A percentile compares a stretch with the other conserved stretches of the same genome.
Conservation (phyloP, 345 rosid genomes). For the Viola odorata region DNA sequence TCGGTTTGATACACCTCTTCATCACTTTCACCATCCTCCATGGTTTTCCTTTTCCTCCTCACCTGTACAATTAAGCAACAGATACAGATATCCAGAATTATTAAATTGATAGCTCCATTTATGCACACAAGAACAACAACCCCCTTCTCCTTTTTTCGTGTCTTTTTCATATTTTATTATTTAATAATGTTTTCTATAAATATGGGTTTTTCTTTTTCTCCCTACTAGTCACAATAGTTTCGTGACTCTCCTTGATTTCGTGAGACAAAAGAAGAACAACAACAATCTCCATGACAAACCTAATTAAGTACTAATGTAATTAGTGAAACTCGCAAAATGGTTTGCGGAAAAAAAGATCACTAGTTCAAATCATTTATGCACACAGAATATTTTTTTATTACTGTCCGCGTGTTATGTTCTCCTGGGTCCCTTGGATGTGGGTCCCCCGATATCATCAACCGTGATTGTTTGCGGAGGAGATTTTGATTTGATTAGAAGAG, state of each 20-base stretch:
- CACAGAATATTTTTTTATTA: not conserved
- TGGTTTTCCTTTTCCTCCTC: conserved; percentile 35
- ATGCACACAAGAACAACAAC: conserved; percentile 1
- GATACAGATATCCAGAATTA: too few species aligned
- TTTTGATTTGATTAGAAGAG: too few species aligned
- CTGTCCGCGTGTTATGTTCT: not conserved
- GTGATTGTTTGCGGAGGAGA: too few species aligned
- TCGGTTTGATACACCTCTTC: conserved; percentile 65
- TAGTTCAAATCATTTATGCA: not conserved
- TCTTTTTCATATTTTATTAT: conserved; percentile 19
- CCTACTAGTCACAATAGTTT: conserved; percentile 45
- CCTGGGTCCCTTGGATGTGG: not conserved
- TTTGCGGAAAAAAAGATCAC: not conserved
- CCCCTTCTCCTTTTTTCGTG: conserved; percentile 3
- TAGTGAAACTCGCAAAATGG: not conserved
- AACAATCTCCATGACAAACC: conserved; percentile 12
- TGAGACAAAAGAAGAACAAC: conserved; percentile 13
- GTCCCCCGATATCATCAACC: not conserved
- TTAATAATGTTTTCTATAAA: not conserved
- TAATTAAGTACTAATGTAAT: too few species aligned
- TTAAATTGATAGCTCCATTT: too few species aligned
- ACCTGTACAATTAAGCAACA: conserved; percentile 38
- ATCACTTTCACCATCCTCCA: conserved; percentile 48
- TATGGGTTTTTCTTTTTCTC: not conserved
- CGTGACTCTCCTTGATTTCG: conserved; percentile 54